phyloP scores from a whole-genome alignment of 75 land plant genomes.

The Pseudotsuga menziesii region DNA sequence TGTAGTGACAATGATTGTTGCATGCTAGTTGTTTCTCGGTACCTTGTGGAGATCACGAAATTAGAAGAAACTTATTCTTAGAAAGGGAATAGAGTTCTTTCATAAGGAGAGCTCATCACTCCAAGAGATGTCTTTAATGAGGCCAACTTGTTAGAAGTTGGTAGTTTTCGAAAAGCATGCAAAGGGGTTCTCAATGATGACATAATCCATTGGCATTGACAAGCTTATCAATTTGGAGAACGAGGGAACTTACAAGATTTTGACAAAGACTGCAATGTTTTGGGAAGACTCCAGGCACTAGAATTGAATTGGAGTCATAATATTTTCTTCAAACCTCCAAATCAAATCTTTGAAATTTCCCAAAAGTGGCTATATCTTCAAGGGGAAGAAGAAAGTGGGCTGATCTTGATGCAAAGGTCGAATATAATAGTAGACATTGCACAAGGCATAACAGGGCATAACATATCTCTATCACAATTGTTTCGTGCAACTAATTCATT shows the following conservation, averaged over 20 bases:
- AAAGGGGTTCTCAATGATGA: too few relatives aligned
- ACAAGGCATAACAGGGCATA: background rate
- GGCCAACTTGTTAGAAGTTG: too few relatives aligned
- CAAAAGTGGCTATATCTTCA: background rate
- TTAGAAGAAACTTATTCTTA: too few relatives aligned
- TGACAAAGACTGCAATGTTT: background rate
- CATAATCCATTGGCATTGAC: too few relatives aligned
- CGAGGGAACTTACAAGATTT: background rate
- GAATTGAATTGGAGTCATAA: background rate
- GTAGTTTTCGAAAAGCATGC: too few relatives aligned
- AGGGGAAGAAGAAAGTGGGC: background rate
- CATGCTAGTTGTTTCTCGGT: too few relatives aligned
- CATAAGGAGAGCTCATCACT: too few relatives aligned
- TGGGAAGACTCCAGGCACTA: background rate
- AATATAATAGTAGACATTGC: background rate
- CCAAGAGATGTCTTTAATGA: too few relatives aligned
- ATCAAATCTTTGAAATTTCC: background rate
- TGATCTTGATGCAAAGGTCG: background rate
- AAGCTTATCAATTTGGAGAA: too few relatives aligned
- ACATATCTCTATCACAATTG: background rate
- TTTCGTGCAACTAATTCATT: slow-evolving; percentile 2
- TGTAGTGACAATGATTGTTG: too few relatives aligned
- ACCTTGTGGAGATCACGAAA: too few relatives aligned
- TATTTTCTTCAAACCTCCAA: background rate
- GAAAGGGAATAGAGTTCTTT: too few relatives aligned